phyloP scores from a whole-genome alignment of 2,329 filamentous ascomycete species.

The Colletotrichum euphorbiae region DNA sequence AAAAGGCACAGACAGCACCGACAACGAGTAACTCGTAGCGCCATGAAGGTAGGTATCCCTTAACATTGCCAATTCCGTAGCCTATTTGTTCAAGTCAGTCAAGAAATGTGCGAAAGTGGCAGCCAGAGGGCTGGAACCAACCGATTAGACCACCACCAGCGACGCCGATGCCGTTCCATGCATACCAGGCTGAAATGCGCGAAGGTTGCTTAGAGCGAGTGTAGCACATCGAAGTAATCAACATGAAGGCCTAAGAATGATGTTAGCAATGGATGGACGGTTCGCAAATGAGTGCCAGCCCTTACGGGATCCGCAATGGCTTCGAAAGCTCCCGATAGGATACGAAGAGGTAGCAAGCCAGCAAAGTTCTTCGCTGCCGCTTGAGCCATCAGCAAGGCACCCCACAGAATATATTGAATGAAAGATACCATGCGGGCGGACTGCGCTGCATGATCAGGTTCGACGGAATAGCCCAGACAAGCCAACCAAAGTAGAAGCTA shows the following conservation, averaged over 20 bases:
- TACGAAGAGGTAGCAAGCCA: conserved; percentile 65
- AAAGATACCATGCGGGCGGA: conserved; percentile 52
- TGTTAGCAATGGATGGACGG: too few relatives aligned
- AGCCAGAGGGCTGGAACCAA: conserved; percentile 18
- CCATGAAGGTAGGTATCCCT: conserved; percentile 69
- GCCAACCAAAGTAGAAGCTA: conserved; percentile 53
- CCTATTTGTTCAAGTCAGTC: conserved; percentile 43
- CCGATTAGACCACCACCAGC: conserved; percentile 64
- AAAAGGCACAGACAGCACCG: conserved; percentile 65
- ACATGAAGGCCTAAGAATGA: conserved; percentile 59
- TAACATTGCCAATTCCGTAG: conserved; percentile 71
- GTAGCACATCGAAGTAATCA: conserved; percentile 75
- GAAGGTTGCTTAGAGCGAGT: conserved; percentile 71
- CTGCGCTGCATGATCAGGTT: conserved; percentile 48
- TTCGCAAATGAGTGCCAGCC: too few relatives aligned
- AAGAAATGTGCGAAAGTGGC: too few relatives aligned
- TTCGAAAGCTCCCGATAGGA: conserved; percentile 74
- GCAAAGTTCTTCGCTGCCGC: conserved; percentile 68
- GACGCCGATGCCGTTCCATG: conserved; percentile 69
- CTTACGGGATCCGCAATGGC: conserved; percentile 55
- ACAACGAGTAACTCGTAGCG: conserved; percentile 78
- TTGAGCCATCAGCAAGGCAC: conserved; percentile 59
- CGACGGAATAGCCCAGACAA: conserved; percentile 50
- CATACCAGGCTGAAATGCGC: conserved; percentile 70
- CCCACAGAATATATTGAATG: conserved; percentile 67